Evolutionary conservation across 768 basidiomycete species (phyloP), one percentile per base, ranked within the genome.

Genomic region (Russula lepida): DNA sequence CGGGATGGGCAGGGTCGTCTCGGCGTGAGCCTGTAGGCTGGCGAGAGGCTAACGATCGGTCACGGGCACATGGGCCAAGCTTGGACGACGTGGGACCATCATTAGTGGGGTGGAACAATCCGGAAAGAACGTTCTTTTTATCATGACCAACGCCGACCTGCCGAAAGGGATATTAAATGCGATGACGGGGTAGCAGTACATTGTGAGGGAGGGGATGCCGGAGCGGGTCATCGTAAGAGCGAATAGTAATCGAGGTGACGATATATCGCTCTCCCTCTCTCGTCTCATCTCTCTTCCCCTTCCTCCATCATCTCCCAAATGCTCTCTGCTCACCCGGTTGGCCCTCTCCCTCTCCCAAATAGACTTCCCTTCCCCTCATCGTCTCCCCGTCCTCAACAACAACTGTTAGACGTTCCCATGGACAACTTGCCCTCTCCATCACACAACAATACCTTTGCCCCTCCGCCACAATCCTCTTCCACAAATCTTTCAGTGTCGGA

Each of bases 321-420:
- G 62, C 49, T 62, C 17, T 63, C 62, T 6, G 39, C 44, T 43
- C 62, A 19, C 0, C 11, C 53, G 6, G 15, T 44, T 19, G 39
- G 56, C 12, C 51, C 58, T 9, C 11, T 17, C 57, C 11, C 60
- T 62, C 43, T 66, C 54, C 48, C 77, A 75, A 76, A 71, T 77
- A 61, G 74, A 74, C 41, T 68, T 75, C 15, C 71, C 60, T 62
- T 76, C 75, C 41, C 77, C 75, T 72, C 71, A 70, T 30, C 71
- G 66, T 41, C 62, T 73, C 32, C 62, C 59, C 64, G 32, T 68
- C 64, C 43, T 60, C 35, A 54, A 59, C 41, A 67, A 62, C 59
- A n/a, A 27, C 60, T 64, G 44, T 32, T 56, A 65, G 51, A 65
- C 60, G 25, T 48, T 63, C 37, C 69, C 54, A 49, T 64, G 49